Base-by-base conservation (phyloP, 768 basidiomycete species). In the Pulveroboletus ravenelii region DNA sequence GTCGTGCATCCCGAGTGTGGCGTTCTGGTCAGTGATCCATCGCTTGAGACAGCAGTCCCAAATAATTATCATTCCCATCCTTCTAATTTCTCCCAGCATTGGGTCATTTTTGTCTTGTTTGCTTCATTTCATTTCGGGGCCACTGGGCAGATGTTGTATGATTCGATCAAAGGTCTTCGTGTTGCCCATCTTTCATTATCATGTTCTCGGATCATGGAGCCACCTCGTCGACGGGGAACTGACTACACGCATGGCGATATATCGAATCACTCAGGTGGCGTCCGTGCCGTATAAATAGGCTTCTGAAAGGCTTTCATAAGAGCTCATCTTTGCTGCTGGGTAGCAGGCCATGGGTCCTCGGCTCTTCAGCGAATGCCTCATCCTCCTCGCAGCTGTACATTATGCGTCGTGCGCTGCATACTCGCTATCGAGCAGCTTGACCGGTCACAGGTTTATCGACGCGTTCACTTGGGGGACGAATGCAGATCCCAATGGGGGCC, bases 361-460 rank as follows among this genome's bases (percentile, higher is more conserved):
- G 13, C n/a, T 44, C 18, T 23, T 23, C 20, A 23, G 20, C 20
- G 20, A 23, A 23, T 23, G 20, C 20, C 20, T 56, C 29, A 27
- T 45, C 31, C 35, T 63, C 40, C 51, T 62, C 27, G 44, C 40
- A 5, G 34, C 14, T 6, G 37, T 42, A 6, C 52, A 14, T 7
- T 29, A 14, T 2, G 61, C 23, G 6, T 62, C 67, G 12, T 74
- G 70, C 8, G 77, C 73, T 10, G 74, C 72, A 0, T 85, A 85
- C 62, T 51, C 56, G 10, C 68, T 70, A 30, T 66, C 72, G 17
- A 78, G 78, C 52, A 77, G 70, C 50, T 64, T 74, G 56, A 62
- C 69, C 14, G 84, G 84, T n/a, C 55, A 63, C 32, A 67, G 59
- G 10, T 85, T 87, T 60, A 62, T 78, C 50, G 56, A 67, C 10